Conservation (phyloP, 2,329 filamentous ascomycete species). For the Tolypocladium tundrense region DNA sequence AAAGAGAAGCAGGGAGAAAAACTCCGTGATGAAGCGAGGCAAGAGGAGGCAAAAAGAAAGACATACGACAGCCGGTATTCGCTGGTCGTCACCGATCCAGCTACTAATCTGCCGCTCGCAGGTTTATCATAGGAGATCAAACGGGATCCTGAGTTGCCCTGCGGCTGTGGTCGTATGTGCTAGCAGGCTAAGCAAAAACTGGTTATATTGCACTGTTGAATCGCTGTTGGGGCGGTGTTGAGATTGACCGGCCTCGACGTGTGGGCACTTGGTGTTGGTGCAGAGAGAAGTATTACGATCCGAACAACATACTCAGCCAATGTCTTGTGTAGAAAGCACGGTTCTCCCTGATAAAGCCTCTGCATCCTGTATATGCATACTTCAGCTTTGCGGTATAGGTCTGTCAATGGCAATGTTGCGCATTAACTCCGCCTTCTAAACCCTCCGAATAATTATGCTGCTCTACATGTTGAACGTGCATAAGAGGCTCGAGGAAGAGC, state of each 20-base stretch:
- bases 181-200: background rate
- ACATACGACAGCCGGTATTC: conserved; percentile 11
- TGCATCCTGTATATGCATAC: no score
- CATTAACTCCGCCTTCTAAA: background rate
- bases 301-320: no score
- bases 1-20: background rate
- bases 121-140: conserved; percentile 6
- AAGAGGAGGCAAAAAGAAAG: background rate
- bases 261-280: no score
- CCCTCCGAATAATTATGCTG: background rate
- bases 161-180: conserved; percentile 9
- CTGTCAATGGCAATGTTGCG: no score
- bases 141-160: conserved; percentile 7
- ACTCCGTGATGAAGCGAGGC: no score
- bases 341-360: no score
- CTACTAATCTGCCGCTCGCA: conserved; percentile 8
- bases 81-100: conserved; percentile 7
- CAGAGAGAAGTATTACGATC: background rate
- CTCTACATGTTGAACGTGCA: background rate
- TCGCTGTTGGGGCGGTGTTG: background rate
- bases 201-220: background rate
- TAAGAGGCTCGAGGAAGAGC: background rate
- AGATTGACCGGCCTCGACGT: no score
- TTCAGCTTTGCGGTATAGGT: no score
- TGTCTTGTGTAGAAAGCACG: no score